phyloP scores from a whole-genome alignment of 2,329 filamentous ascomycete genomes.

The Cytospora paraplurivora region DNA sequence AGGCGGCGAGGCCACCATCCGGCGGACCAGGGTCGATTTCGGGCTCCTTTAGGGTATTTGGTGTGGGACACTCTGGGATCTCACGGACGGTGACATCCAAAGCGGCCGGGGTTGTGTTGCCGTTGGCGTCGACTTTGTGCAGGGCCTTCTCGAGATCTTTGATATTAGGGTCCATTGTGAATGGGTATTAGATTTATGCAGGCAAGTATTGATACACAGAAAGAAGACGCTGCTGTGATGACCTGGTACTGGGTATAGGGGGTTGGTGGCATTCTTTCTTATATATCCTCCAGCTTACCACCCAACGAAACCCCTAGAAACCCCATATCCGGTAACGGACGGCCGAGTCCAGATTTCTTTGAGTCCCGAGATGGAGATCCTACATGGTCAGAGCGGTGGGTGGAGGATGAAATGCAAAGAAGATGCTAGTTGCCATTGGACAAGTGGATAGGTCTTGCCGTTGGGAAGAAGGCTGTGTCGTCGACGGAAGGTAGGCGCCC shows the following conservation, averaged over 20 bases:
- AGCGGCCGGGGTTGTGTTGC: not conserved
- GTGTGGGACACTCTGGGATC: not conserved
- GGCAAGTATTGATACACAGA: not conserved
- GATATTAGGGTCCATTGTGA: not conserved
- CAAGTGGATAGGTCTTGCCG: not conserved
- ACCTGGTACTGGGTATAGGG: not conserved
- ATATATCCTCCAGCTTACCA: not conserved
- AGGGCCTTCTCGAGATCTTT: conserved; percentile 4
- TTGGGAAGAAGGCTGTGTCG: not conserved
- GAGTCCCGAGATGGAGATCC: conserved; percentile 2
- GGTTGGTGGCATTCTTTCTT: not conserved
- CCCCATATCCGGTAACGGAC: conserved; percentile 2
- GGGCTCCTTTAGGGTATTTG: not conserved
- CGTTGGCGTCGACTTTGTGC: not conserved
- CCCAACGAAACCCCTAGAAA: not conserved
- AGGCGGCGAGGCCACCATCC: conserved; percentile 10
- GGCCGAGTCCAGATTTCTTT: not conserved
- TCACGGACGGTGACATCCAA: not conserved
- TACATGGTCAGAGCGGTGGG: conserved; percentile 1
- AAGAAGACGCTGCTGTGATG: not conserved
- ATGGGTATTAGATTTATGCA: not conserved
- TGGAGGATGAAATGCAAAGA: not conserved
- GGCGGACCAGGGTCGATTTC: not conserved
- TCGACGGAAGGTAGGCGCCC: not conserved
- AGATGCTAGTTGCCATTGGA: not conserved